phyloP scores from a whole-genome alignment of 805 yeast species.

The Huiozyma sinensis region DNA sequence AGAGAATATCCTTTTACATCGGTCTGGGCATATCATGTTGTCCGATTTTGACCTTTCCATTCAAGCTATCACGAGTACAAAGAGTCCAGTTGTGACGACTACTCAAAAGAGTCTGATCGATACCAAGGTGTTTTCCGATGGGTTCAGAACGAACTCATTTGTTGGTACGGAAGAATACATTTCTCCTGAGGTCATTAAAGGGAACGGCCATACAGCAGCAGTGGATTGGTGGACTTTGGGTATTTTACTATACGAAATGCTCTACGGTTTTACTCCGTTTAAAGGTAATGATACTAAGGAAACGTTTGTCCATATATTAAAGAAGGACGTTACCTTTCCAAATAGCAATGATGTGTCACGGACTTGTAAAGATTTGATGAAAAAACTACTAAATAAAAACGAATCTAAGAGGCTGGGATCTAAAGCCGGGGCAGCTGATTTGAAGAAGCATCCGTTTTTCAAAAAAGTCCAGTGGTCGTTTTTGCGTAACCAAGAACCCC shows the following conservation, averaged over 20 bases:
- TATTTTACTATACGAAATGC: constrained; percentile 84
- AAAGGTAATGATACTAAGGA: constrained; percentile 83
- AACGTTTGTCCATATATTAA: constrained; percentile 80
- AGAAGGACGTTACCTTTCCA: constrained; percentile 71
- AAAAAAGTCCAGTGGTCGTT: constrained; percentile 93
- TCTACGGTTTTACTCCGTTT: constrained; percentile 92
- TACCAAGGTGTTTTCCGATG: constrained; percentile 90
- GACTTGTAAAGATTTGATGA: constrained; percentile 67
- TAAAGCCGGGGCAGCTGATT: constrained; percentile 88
- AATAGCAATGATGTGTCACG: constrained; percentile 60
- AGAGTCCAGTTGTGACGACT: constrained; percentile 37
- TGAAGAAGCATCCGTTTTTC: constrained; percentile 84
- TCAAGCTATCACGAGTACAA: constrained; percentile 66
- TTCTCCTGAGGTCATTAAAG: constrained; percentile 96
- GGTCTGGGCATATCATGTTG: constrained; percentile 96
- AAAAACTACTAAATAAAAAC: constrained; percentile 76
- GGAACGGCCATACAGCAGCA: constrained; percentile 94
- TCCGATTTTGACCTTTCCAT: constrained; percentile 93
- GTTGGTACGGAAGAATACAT: constrained; percentile 98
- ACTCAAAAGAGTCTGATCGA: constrained; percentile 42
- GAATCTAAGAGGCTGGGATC: constrained; percentile 85
- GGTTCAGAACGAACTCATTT: constrained; percentile 93
- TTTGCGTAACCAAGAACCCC: constrained; percentile 85
- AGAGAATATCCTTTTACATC: constrained; percentile 87
- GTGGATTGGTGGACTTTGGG: constrained; percentile 99